Evolutionary conservation across 2,329 filamentous ascomycete genomes (phyloP).

Genomic region (Gaeumannomyces sp.): DNA sequence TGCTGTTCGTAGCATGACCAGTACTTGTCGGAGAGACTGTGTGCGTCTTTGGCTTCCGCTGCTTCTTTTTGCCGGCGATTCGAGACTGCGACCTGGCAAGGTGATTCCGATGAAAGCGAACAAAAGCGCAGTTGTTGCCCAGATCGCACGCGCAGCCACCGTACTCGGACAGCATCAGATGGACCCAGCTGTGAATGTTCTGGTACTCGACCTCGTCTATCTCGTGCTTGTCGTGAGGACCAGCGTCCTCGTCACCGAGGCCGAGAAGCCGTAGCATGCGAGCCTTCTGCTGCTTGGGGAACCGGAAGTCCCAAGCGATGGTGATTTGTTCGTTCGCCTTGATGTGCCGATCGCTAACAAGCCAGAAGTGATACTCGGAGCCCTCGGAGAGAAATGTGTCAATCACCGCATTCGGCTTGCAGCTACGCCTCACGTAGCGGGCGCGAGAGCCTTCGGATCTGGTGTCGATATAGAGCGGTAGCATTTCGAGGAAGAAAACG

Average conservation of each 20-base stretch:
- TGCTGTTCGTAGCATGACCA: constrained; percentile 55
- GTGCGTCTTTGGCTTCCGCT: constrained; percentile 47
- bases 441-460: constrained; percentile 78
- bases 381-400: constrained; percentile 77
- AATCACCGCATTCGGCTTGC: constrained; percentile 79
- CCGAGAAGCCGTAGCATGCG: constrained; percentile 55
- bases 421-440: constrained; percentile 88
- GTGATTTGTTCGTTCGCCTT: constrained; percentile 56
- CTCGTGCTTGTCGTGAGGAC: constrained; percentile 43
- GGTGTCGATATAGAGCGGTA: constrained; percentile 91
- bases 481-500: constrained; percentile 79
- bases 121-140: constrained; percentile 57
- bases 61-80: constrained; percentile 40
- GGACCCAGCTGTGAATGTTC: constrained; percentile 57
- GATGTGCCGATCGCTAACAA: constrained; percentile 76
- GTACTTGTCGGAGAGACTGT: constrained; percentile 57
- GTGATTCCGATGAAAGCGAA: constrained; percentile 55
- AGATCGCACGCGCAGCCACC: constrained; percentile 72
- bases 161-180: constrained; percentile 67
- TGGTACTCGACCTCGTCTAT: constrained; percentile 56
- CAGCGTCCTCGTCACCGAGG: constrained; percentile 52
- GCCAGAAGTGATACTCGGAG: constrained; percentile 85
- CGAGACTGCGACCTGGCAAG: constrained; percentile 39
- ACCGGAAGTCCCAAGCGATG: constrained; percentile 62
- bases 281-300: constrained; percentile 46